These are phyloP conservation scores for Ramalina peruviana DNA, from an alignment of 495 filamentous ascomycete species.

Conservation along the genomic window DNA sequence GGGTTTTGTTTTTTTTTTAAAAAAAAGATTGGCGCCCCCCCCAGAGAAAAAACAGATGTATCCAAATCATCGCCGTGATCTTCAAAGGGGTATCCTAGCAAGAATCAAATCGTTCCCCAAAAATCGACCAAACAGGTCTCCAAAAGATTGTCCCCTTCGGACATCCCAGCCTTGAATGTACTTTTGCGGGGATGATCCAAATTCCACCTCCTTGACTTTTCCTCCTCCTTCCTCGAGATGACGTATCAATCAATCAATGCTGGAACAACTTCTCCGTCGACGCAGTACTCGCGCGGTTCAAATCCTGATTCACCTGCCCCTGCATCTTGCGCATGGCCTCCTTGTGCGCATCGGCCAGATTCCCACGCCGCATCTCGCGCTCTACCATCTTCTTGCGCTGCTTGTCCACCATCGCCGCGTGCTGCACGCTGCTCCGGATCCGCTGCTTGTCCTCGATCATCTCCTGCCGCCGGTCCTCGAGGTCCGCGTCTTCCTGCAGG, in stretches of 20 bases:
- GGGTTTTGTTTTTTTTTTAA: too few relatives aligned
- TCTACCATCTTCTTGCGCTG: slow-evolving; percentile 43
- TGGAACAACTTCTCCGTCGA: too few relatives aligned
- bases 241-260: too few relatives aligned
- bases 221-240: too few relatives aligned
- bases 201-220: too few relatives aligned
- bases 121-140: too few relatives aligned
- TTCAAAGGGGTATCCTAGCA: too few relatives aligned
- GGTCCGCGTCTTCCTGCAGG: slow-evolving; percentile 22
- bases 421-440: slow-evolving; percentile 1
- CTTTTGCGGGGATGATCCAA: too few relatives aligned
- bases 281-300: not conserved
- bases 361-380: slow-evolving; percentile 59
- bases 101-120: too few relatives aligned
- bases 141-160: too few relatives aligned
- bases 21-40: too few relatives aligned
- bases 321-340: slow-evolving; percentile 79
- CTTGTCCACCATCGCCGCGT: slow-evolving; percentile 3
- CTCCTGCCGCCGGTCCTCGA: slow-evolving; percentile 28
- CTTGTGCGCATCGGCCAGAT: slow-evolving; percentile 59
- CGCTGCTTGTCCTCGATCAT: slow-evolving; percentile 27
- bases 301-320: slow-evolving; percentile 39
- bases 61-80: not conserved
- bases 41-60: not conserved
- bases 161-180: too few relatives aligned